phyloP scores from a whole-genome alignment of 495 filamentous ascomycete species.

The Bacidia gigantensis region DNA sequence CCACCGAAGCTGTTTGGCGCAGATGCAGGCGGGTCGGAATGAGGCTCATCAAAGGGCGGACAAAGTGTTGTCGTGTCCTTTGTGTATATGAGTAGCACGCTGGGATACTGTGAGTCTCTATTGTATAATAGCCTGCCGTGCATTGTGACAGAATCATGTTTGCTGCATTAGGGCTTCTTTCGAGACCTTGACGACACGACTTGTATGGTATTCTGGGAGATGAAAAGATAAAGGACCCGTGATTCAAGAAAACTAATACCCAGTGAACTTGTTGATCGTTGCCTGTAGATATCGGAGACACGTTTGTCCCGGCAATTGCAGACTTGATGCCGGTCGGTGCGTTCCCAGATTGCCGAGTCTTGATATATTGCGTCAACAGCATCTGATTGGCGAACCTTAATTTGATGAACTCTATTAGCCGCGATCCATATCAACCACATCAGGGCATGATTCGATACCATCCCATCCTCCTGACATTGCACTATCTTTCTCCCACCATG shows the following conservation, averaged over 20 bases:
- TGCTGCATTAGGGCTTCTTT: background rate
- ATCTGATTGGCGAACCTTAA: slow-evolving; percentile 1
- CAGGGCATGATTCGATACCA: background rate
- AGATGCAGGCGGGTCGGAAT: slow-evolving; percentile 15
- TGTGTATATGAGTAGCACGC: background rate
- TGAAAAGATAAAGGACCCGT: background rate
- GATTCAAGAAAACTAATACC: background rate
- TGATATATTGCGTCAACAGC: background rate
- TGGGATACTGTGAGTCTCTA: background rate
- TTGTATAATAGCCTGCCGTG: background rate
- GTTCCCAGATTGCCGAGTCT: background rate
- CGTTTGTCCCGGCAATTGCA: background rate
- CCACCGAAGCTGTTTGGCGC: slow-evolving; percentile 35
- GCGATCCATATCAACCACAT: background rate
- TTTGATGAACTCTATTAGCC: background rate
- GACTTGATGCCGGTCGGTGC: background rate
- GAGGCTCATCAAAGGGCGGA: background rate
- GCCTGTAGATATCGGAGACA: no score
- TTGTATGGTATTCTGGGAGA: background rate
- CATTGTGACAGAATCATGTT: no score
- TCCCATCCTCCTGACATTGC: background rate
- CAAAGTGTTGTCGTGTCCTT: background rate
- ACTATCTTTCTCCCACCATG: background rate
- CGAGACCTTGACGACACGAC: background rate
- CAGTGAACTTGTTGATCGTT: no score